phyloP scores from a whole-genome alignment of 2,329 filamentous ascomycete genomes.

The Sclerotinia minor region DNA sequence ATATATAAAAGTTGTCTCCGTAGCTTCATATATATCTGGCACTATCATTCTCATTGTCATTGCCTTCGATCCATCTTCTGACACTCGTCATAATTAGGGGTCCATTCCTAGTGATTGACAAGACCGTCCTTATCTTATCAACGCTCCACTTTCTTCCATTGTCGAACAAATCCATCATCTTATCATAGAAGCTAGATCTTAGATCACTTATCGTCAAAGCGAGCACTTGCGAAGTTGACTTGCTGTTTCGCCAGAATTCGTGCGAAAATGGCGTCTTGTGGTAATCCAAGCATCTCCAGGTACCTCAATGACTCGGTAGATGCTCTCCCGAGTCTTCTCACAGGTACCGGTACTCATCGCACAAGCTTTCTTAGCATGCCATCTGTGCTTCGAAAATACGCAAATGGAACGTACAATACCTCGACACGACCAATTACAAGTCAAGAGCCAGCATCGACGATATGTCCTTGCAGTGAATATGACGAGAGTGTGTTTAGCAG shows the following conservation, averaged over 20 bases:
- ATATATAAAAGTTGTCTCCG: not conserved
- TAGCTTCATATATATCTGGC: not conserved
- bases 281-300: not conserved
- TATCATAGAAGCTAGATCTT: not conserved
- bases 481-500: constrained; percentile 17
- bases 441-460: not conserved
- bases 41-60: not conserved
- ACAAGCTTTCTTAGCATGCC: not conserved
- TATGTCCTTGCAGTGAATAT: not conserved
- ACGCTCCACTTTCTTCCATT: not conserved
- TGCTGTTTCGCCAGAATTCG: not conserved
- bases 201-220: not conserved
- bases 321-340: constrained; percentile 1
- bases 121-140: constrained; percentile 19
- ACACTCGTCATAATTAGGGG: not conserved
- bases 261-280: constrained; percentile 1
- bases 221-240: not conserved
- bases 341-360: not conserved
- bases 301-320: constrained; percentile 17
- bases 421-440: not conserved
- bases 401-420: not conserved
- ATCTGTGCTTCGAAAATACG: constrained; percentile 4
- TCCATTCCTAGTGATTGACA: constrained; percentile 9
- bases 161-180: not conserved
- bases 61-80: not conserved